Conservation (phyloP, 2,329 filamentous ascomycete species). For the Colletotrichum spaethianum region DNA sequence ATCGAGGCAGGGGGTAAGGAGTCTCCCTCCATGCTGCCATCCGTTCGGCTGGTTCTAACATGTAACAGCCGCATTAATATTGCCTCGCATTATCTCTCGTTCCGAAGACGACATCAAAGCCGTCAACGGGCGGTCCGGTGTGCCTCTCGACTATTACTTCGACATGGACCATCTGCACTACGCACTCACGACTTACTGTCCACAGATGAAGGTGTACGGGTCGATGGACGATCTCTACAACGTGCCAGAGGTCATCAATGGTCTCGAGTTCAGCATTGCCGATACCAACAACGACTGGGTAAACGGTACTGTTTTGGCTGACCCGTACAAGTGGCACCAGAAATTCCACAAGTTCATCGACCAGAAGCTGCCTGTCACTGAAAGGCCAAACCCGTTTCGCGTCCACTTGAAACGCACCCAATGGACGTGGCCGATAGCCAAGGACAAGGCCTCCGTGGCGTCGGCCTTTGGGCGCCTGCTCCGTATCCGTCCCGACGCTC, state of each 20-base stretch:
- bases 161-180: constrained; percentile 50
- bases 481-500: constrained; percentile 52
- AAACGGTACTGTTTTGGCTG: constrained; percentile 47
- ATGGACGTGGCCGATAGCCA: constrained; percentile 51
- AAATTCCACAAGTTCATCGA: constrained; percentile 48
- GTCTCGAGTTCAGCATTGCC: constrained; percentile 45
- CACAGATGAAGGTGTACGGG: constrained; percentile 53
- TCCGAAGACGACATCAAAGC: constrained; percentile 49
- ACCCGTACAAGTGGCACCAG: constrained; percentile 41
- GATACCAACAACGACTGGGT: constrained; percentile 42
- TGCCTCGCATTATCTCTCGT: constrained; percentile 53
- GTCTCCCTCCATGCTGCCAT: constrained; percentile 36
- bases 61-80: constrained; percentile 52
- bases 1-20: constrained; percentile 62
- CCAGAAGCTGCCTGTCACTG: constrained; percentile 44
- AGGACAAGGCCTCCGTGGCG: constrained; percentile 49
- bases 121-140: constrained; percentile 39
- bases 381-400: constrained; percentile 50
- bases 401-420: constrained; percentile 49
- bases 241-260: constrained; percentile 47
- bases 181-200: constrained; percentile 50
- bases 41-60: constrained; percentile 39
- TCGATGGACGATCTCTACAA: constrained; percentile 54
- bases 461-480: constrained; percentile 56
- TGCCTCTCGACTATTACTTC: constrained; percentile 53